phyloP scores from a whole-genome alignment of 768 basidiomycete genomes.

The Vishniacozyma victoriae region DNA sequence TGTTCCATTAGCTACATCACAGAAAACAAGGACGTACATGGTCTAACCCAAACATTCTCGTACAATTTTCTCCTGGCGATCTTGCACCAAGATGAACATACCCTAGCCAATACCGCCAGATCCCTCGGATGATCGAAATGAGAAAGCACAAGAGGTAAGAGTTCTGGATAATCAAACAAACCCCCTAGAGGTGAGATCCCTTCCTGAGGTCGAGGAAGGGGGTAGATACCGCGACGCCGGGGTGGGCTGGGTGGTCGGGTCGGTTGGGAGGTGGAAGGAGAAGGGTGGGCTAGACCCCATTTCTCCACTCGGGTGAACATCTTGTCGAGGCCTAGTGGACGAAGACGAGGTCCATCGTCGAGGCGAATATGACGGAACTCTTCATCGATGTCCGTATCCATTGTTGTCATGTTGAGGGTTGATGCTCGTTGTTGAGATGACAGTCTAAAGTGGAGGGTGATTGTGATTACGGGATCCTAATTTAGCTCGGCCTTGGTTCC shows the following conservation, averaged over 20 bases:
- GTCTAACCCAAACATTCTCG: slow-evolving; percentile 34
- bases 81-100: slow-evolving; percentile 18
- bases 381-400: too few species aligned
- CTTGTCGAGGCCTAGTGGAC: slow-evolving; percentile 29
- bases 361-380: slow-evolving; percentile 25
- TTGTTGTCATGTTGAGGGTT: too few species aligned
- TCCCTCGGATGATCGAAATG: slow-evolving; percentile 34
- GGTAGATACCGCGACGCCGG: slow-evolving; percentile 12
- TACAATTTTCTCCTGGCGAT: slow-evolving; percentile 27
- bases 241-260: slow-evolving; percentile 26
- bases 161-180: slow-evolving; percentile 30
- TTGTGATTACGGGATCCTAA: too few species aligned
- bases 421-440: too few species aligned
- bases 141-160: slow-evolving; percentile 25
- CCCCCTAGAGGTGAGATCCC: slow-evolving; percentile 19
- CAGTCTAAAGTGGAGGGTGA: too few species aligned
- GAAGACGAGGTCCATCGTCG: slow-evolving; percentile 17
- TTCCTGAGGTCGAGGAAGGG: slow-evolving; percentile 17
- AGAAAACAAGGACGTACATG: slow-evolving; percentile 16
- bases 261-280: slow-evolving; percentile 6
- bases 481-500: too few species aligned
- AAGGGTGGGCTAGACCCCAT: slow-evolving; percentile 14
- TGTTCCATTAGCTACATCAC: not conserved
- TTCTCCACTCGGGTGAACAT: slow-evolving; percentile 27
- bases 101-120: slow-evolving; percentile 21